Base-by-base conservation (phyloP, 768 basidiomycete genomes). In the Pseudohyphozyma bogoriensis region DNA sequence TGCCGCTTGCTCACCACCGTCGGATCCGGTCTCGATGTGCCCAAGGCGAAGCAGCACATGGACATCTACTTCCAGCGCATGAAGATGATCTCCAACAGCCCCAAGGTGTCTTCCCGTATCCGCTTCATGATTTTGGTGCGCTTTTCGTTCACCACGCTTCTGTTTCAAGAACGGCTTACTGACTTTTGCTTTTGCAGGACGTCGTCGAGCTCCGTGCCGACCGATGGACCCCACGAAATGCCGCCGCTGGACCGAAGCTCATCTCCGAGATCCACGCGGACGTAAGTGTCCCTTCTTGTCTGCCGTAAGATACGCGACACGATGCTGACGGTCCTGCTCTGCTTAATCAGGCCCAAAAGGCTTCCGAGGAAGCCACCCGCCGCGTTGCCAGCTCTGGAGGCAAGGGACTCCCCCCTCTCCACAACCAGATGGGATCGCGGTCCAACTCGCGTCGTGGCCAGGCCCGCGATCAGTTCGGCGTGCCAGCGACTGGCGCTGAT, bases 1-100 rank as follows among this genome's bases (percentile, higher is more conserved):
- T 96, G 91, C 80, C 90, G 89, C 73, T 80, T 97, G 56, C 74
- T 99, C 55, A 81, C 85, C 26, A 96, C 93, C 9, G 88, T 96
- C 55, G 93, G 93, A 56, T 78, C 79, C 57, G 77, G 80, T 22
- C 82, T 96, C 55, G 95, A 97, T 69, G 85, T 83, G 10, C 75
- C 74, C 29, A 90, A 89, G 77, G 65, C 66, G 22, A 59, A 58
- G 56, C 64, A 56, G 45, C 86, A 89, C 69, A 86, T 97, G 82
- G 85, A 87, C 68, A 85, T 92, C 35, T 95, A 95, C 79, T 95
- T 96, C 78, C 78, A 80, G 39, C 82, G 93, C 57, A 90, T 99
- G 84, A 82, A 83, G 71, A 83, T 87, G 72, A 77, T 97, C 64
- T 77, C 80, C 44, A 85, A 84, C 76, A 87, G 82, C 68, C 74